phyloP scores from a whole-genome alignment of 108 stramenopile genomes.

The Tribonema minus region DNA sequence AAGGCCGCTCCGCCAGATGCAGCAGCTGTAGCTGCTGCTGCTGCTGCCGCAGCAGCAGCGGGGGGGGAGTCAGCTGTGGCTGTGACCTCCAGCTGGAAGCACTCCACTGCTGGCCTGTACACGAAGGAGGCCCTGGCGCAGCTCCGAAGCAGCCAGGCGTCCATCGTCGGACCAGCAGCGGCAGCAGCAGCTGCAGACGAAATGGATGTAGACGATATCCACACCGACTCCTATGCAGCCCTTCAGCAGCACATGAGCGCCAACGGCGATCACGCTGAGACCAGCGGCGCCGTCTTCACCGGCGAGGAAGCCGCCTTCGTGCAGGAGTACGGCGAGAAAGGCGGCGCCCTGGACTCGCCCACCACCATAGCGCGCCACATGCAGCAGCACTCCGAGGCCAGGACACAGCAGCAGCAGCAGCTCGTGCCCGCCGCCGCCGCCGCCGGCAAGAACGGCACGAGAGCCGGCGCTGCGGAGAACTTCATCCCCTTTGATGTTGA shows the following conservation, averaged over 20 bases:
- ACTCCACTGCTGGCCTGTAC: constrained; percentile 42
- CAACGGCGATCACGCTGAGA: too few relatives aligned
- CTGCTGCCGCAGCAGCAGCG: background rate
- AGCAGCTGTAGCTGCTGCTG: background rate
- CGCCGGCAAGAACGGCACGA: background rate
- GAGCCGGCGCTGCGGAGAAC: background rate
- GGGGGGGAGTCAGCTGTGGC: background rate
- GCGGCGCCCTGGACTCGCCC: background rate
- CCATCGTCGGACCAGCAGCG: constrained; percentile 4
- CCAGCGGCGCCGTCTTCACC: constrained; percentile 7
- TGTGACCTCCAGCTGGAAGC: constrained; percentile 9
- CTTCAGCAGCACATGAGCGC: too few relatives aligned
- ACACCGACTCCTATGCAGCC: background rate
- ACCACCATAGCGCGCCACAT: background rate
- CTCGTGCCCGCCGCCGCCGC: background rate
- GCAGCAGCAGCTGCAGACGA: background rate
- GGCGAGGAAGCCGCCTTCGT: constrained; percentile 29
- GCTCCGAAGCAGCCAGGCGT: constrained; percentile 30
- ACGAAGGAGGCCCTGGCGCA: constrained; percentile 15
- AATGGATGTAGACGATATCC: background rate
- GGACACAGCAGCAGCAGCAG: background rate
- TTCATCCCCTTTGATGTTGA: constrained; percentile 25
- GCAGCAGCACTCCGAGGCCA: background rate
- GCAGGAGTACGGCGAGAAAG: constrained; percentile 11
- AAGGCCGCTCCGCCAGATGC: background rate